Evolutionary conservation across 2,329 filamentous ascomycete genomes (phyloP), one percentile per base, ranked within the genome.

Genomic region (Beauveria pseudobassiana): DNA sequence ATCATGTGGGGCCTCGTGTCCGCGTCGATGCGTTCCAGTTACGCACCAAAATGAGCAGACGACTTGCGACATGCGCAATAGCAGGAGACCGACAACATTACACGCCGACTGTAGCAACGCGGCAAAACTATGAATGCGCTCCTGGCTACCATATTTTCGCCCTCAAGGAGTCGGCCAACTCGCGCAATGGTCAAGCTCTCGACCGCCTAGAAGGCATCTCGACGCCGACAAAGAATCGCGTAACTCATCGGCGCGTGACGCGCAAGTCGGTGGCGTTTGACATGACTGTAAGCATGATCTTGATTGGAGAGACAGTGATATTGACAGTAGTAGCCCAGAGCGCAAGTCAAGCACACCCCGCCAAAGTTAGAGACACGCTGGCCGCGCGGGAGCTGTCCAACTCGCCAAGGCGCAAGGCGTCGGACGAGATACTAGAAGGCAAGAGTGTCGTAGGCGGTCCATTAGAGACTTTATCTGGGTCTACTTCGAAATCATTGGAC

Each of bases 231-330:
- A 52, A 40, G 52, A 54, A 49, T n/a, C 60, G 60, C 24, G 40
- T 16, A 22, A 20, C 56, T 3, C 24, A 30, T 16, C 3, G 24
- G 45, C 59, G 43, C 20, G 7, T n/a, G n/a, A 16, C 42, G 46
- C 46, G 40, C 14, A 62, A 62, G 40, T 56, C 60, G 20, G 60
- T 62, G n/a, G 43, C 53, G 8, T 62, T 62, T 50, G 54, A 62
- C 22, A 58, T 62, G 60, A 58, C 60, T 49, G 60, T 62, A n/a
- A 38, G 60, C 8, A 20, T 40, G 16, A 5, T 7, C 7, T 18
- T 16, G 3, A 14, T 54, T 49, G 30, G 18, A 6, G 10, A 22
- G 18, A 16, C 12, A 18, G 30, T 2, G 48, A 14, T 53, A 22
- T 30, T 54, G 5, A 52, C 30, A 40, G 26, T 7, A 12, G 26